phyloP scores from a whole-genome alignment of 2,329 filamentous ascomycete species.

The Aphanocladium album region DNA sequence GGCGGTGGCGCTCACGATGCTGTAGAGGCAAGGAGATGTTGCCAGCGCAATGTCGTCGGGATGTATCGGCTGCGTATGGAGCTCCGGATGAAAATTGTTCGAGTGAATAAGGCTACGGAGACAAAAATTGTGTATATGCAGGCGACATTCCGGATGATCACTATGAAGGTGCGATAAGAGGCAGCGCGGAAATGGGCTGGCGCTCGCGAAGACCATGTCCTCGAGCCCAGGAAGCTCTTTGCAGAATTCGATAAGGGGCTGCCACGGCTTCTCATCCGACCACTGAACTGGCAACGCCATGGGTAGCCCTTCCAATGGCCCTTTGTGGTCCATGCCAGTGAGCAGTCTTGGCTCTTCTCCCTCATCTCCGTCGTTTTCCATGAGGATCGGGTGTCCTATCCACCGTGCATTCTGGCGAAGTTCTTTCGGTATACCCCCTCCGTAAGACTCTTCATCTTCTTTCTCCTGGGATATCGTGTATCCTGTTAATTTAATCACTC shows the following conservation, averaged over 20 bases:
- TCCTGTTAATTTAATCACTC: conserved; percentile 6
- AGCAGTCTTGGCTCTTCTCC: conserved; percentile 3
- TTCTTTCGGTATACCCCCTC: neutral
- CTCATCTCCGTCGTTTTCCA: conserved; percentile 1
- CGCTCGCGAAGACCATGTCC: conserved; percentile 1
- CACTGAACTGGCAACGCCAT: neutral
- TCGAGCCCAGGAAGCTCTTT: conserved; percentile 1
- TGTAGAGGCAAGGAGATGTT: conserved; percentile 3
- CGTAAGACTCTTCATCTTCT: neutral
- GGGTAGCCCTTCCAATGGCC: neutral
- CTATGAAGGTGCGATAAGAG: conserved; percentile 1
- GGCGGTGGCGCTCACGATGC: neutral
- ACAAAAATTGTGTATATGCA: neutral
- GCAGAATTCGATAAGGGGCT: neutral
- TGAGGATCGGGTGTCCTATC: neutral
- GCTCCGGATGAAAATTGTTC: too few species aligned
- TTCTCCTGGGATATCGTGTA: neutral
- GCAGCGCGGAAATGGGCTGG: neutral
- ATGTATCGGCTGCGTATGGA: neutral
- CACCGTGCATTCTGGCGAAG: neutral
- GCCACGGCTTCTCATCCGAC: neutral
- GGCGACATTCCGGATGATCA: neutral
- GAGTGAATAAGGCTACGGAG: conserved; percentile 2
- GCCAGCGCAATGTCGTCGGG: conserved; percentile 1
- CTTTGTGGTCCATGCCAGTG: neutral